Conservation (phyloP, 495 filamentous ascomycete genomes). For the Penicillium atrosanguineum region DNA sequence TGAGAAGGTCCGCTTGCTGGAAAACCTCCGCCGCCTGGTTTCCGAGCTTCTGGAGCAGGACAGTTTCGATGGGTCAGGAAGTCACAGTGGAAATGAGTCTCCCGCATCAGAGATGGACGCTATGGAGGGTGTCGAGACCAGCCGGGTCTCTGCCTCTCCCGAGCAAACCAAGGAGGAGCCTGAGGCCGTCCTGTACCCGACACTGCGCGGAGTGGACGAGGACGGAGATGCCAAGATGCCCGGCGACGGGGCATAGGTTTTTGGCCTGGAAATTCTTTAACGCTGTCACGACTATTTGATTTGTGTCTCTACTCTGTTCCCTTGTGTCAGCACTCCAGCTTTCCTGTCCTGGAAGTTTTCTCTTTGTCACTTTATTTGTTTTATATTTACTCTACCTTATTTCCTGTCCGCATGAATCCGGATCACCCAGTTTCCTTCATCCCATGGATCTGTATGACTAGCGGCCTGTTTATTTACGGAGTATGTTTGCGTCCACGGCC, state of each 20-base stretch:
- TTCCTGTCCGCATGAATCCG: background rate
- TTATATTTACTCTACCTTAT: background rate
- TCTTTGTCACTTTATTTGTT: conserved; percentile 3
- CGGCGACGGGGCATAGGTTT: conserved; percentile 18
- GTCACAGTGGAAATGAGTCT: conserved; percentile 12
- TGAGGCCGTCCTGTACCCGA: conserved; percentile 45
- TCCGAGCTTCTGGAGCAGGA: conserved; percentile 59
- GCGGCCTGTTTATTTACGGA: conserved; percentile 22
- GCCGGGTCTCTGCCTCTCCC: conserved; percentile 18
- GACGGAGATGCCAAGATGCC: conserved; percentile 44
- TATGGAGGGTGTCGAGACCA: conserved; percentile 43
- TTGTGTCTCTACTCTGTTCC: conserved; percentile 4
- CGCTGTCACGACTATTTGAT: conserved; percentile 27
- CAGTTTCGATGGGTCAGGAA: conserved; percentile 53
- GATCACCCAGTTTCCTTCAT: conserved; percentile 10
- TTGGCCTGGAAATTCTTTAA: conserved; percentile 10
- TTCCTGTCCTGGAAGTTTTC: background rate
- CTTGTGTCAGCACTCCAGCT: conserved; percentile 2
- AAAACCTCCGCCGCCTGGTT: conserved; percentile 68
- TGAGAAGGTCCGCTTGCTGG: conserved; percentile 77
- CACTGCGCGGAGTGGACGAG: conserved; percentile 42
- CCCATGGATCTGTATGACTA: conserved; percentile 9
- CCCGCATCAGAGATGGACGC: conserved; percentile 26
- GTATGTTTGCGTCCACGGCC: conserved; percentile 22
- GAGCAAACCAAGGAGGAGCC: conserved; percentile 13